phyloP scores from a whole-genome alignment of 2,329 filamentous ascomycete genomes.

The Dothiorella sarmentorum region DNA sequence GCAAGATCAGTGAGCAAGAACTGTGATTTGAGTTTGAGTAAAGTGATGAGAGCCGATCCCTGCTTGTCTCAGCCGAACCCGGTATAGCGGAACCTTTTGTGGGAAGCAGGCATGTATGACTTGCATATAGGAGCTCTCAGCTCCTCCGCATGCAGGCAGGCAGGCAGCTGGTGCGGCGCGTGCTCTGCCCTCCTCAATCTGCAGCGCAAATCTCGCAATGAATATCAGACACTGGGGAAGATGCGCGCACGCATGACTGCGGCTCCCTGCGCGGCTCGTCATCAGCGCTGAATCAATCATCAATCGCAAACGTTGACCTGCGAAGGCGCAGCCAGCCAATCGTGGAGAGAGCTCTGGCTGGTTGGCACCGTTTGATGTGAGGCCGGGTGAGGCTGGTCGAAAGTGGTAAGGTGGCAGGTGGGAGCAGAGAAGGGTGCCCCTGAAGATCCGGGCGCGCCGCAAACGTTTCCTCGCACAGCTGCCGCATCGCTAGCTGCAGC shows the following conservation, averaged over 20 bases:
- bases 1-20: neutral
- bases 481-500: slow-evolving; percentile 1
- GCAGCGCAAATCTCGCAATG: slow-evolving; percentile 15
- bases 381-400: neutral
- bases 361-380: slow-evolving; percentile 4
- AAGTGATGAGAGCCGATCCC: slow-evolving; percentile 1
- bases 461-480: neutral
- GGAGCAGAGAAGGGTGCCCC: slow-evolving; percentile 4
- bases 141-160: neutral
- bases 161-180: neutral
- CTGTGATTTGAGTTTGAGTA: slow-evolving; percentile 8
- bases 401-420: neutral
- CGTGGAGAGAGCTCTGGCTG: neutral
- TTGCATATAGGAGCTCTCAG: slow-evolving; percentile 5
- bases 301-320: neutral
- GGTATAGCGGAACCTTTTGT: neutral
- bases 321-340: neutral
- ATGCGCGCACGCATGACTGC: slow-evolving; percentile 6
- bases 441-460: slow-evolving; percentile 12
- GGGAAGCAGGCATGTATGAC: slow-evolving; percentile 11
- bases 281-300: slow-evolving; percentile 7
- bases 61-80: slow-evolving; percentile 9
- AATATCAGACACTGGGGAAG: slow-evolving; percentile 16
- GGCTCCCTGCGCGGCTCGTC: slow-evolving; percentile 2
- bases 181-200: neutral